Evolutionary conservation across 352 stramenopile genomes (phyloP).

Genomic region (Phytophthora ramorum): DNA sequence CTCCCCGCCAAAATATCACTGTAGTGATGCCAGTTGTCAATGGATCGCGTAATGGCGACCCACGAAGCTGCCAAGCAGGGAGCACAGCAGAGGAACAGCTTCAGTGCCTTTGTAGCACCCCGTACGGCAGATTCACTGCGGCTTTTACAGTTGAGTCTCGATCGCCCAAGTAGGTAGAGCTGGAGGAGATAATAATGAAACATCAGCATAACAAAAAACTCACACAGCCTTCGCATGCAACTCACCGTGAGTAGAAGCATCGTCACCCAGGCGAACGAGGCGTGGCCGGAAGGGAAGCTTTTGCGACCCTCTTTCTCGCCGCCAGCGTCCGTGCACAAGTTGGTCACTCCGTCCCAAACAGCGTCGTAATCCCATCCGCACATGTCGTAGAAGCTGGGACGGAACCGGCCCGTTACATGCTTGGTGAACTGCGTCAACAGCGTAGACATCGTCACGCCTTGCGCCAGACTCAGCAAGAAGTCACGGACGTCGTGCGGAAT

Average conservation of each 20-base stretch:
- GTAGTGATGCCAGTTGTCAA: conserved; percentile 89
- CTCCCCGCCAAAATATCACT: conserved; percentile 76
- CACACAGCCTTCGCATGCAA: not conserved
- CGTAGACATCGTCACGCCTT: conserved; percentile 52
- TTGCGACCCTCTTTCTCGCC: conserved; percentile 78
- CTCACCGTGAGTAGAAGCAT: conserved; percentile 81
- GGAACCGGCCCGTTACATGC: conserved; percentile 79
- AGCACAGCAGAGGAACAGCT: conserved; percentile 70
- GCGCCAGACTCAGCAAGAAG: conserved; percentile 75
- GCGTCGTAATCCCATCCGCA: conserved; percentile 75
- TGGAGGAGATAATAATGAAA: conserved; percentile 10
- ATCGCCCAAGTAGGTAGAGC: conserved; percentile 78
- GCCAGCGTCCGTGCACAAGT: conserved; percentile 66
- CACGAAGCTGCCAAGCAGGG: conserved; percentile 68
- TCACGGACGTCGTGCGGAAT: conserved; percentile 80
- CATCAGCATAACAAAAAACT: conserved; percentile 9
- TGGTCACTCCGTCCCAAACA: conserved; percentile 79
- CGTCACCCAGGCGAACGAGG: conserved; percentile 74
- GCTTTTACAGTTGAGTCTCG: conserved; percentile 60
- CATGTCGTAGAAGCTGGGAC: conserved; percentile 86
- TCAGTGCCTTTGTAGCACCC: conserved; percentile 57
- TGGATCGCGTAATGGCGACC: conserved; percentile 74
- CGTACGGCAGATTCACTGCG: conserved; percentile 52
- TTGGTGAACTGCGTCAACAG: conserved; percentile 83
- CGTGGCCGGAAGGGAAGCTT: conserved; percentile 84